phyloP scores from a whole-genome alignment of 129 eudicot genomes.

The Logfia minima region DNA sequence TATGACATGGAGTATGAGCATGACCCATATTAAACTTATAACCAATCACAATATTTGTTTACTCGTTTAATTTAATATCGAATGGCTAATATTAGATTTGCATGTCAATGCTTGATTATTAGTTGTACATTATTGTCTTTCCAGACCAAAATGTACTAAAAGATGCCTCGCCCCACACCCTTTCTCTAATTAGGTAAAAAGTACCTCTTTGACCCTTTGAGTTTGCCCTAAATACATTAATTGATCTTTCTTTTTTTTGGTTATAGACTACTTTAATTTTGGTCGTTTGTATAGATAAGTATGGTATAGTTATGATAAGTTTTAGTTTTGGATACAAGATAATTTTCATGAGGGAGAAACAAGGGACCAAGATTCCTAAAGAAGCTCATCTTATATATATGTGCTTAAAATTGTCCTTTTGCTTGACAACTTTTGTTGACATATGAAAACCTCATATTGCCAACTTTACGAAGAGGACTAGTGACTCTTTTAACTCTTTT shows the following conservation, averaged over 20 bases:
- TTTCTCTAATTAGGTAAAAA: background rate
- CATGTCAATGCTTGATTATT: conserved; percentile 34
- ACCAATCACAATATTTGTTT: conserved; percentile 33
- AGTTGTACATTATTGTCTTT: conserved; percentile 31
- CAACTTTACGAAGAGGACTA: background rate
- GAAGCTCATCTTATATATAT: too few relatives aligned
- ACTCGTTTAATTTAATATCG: conserved; percentile 4
- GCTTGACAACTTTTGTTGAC: too few relatives aligned
- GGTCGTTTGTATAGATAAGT: too few relatives aligned
- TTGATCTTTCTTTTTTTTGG: background rate
- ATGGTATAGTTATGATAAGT: too few relatives aligned
- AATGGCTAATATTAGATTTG: conserved; percentile 19
- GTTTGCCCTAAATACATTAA: background rate
- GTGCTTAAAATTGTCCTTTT: too few relatives aligned
- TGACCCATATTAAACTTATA: conserved; percentile 25
- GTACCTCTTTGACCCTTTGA: background rate
- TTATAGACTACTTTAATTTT: too few relatives aligned
- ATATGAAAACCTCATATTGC: background rate
- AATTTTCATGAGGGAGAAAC: background rate
- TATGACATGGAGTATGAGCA: conserved; percentile 32
- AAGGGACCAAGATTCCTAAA: background rate
- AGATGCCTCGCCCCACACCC: conserved; percentile 6
- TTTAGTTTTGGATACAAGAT: too few relatives aligned
- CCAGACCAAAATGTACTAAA: background rate
- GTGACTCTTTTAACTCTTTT: background rate